phyloP scores from a whole-genome alignment of 345 rosid species.

The Euclidium syriacum region DNA sequence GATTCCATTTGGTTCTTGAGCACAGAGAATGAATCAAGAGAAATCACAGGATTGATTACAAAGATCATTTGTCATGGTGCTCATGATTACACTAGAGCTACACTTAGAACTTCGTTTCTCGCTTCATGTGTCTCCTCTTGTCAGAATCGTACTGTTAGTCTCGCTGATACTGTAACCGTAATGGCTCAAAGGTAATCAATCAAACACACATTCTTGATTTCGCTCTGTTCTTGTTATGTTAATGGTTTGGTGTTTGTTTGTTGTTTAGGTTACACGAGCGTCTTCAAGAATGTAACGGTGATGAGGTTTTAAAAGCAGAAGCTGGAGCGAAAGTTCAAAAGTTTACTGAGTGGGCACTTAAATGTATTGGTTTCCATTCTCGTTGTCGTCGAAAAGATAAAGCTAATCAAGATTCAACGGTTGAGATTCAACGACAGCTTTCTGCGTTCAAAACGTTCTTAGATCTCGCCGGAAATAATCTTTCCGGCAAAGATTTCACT shows the following conservation, averaged over 20 bases:
- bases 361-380: constrained; percentile 89
- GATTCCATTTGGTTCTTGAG: constrained; percentile 93
- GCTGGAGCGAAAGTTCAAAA: constrained; percentile 93
- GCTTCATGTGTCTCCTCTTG: constrained; percentile 97
- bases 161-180: constrained; percentile 78
- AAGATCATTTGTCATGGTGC: constrained; percentile 79
- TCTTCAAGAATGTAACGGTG: constrained; percentile 89
- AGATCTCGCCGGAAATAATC: constrained; percentile 83
- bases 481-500: constrained; percentile 94
- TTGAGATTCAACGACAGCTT: constrained; percentile 86
- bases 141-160: constrained; percentile 75
- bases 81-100: constrained; percentile 93
- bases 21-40: constrained; percentile 58
- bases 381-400: constrained; percentile 63
- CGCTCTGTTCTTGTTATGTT: background rate
- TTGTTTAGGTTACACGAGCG: constrained; percentile 79
- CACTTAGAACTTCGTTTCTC: constrained; percentile 89
- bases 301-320: constrained; percentile 85
- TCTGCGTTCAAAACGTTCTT: constrained; percentile 89
- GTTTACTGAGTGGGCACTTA: constrained; percentile 95
- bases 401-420: constrained; percentile 60
- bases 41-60: constrained; percentile 64
- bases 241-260: background rate
- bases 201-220: constrained; percentile 20
- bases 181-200: constrained; percentile 99